Conservation (phyloP, 208 protist genomes). For the Trypanosoma congolense region DNA sequence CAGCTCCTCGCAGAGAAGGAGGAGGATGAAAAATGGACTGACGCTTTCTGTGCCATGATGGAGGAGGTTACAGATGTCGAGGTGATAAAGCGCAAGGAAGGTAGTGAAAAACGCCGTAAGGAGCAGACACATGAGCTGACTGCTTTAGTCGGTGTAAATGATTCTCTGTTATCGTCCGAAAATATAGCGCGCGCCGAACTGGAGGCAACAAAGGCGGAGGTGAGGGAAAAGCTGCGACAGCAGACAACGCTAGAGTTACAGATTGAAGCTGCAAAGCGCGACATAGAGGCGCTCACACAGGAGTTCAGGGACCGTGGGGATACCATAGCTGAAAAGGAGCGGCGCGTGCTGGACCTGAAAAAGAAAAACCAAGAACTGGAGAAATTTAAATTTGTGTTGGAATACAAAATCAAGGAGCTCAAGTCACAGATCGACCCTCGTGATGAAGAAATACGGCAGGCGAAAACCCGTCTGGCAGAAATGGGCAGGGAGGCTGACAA, state of each 20-base stretch:
- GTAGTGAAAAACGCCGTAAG: constrained; percentile 89
- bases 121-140: constrained; percentile 86
- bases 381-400: constrained; percentile 98
- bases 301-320: constrained; percentile 93
- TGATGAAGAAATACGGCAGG: constrained; percentile 91
- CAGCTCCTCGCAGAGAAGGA: constrained; percentile 57
- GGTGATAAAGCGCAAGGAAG: constrained; percentile 90
- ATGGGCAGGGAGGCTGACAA: constrained; percentile 93
- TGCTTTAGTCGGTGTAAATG: constrained; percentile 87
- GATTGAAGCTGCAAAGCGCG: constrained; percentile 91
- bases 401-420: constrained; percentile 98
- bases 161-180: constrained; percentile 77
- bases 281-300: constrained; percentile 89
- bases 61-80: constrained; percentile 95
- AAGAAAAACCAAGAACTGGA: constrained; percentile 98
- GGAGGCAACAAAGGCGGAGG: constrained; percentile 81
- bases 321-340: constrained; percentile 96
- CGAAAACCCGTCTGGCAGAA: constrained; percentile 92
- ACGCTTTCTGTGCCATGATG: constrained; percentile 82
- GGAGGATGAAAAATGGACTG: constrained; percentile 70
- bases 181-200: constrained; percentile 92
- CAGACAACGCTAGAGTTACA: constrained; percentile 86
- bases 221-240: constrained; percentile 80
- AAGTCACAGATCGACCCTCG: constrained; percentile 97
- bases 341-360: constrained; percentile 94